Conservation (phyloP, 2,329 filamentous ascomycete species). For the Cercospora sp. region DNA sequence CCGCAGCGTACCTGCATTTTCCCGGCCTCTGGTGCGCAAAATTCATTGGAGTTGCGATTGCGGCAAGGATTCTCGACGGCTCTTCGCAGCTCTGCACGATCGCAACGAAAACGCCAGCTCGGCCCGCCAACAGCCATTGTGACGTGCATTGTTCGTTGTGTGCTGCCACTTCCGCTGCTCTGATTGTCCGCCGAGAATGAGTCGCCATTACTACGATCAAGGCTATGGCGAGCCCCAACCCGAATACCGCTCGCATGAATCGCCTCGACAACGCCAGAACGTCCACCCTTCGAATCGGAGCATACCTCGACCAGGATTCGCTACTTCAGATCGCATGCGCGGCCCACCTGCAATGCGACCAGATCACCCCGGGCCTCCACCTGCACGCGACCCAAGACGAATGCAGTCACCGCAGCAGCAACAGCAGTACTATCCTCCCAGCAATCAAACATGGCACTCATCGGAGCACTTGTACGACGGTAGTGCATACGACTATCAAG, state of each 20-base stretch:
- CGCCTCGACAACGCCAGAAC: slow-evolving; percentile 15
- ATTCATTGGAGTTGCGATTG: background rate
- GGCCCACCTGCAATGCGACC: slow-evolving; percentile 27
- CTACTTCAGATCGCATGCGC: slow-evolving; percentile 23
- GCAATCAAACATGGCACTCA: slow-evolving; percentile 19
- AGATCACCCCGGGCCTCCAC: slow-evolving; percentile 14
- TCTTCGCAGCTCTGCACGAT: slow-evolving; percentile 16
- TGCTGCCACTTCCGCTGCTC: background rate
- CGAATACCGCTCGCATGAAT: slow-evolving; percentile 14
- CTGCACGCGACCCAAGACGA: slow-evolving; percentile 20
- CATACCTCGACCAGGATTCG: slow-evolving; percentile 17
- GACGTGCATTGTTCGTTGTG: slow-evolving; percentile 1
- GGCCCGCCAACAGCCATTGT: background rate
- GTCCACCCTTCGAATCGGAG: slow-evolving; percentile 20
- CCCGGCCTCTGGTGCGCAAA: background rate
- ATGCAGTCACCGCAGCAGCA: slow-evolving; percentile 18
- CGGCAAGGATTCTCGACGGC: slow-evolving; percentile 11
- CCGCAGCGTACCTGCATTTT: slow-evolving; percentile 12
- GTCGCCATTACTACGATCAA: slow-evolving; percentile 22
- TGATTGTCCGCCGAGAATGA: slow-evolving; percentile 21
- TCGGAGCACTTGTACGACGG: slow-evolving; percentile 33
- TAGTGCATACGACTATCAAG: slow-evolving; percentile 30
- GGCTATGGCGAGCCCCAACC: slow-evolving; percentile 22
- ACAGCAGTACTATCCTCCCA: slow-evolving; percentile 16
- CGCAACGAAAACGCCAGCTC: slow-evolving; percentile 19